Evolutionary conservation across 352 stramenopile genomes (phyloP).

Genomic region (Phytophthora colocasiae): DNA sequence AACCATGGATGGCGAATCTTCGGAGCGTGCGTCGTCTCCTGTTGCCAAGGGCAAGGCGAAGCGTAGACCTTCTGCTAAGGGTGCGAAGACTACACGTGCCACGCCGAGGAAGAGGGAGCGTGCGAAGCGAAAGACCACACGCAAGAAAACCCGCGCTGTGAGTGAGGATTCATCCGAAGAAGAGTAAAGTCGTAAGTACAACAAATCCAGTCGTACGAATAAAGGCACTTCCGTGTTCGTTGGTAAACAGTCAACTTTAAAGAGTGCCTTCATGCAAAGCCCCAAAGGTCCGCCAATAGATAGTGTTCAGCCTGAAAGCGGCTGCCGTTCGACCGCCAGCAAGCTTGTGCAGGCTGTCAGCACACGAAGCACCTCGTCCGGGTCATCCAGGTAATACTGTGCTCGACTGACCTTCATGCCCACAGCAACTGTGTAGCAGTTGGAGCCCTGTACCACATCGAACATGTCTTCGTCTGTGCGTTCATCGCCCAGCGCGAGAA

Average conservation of each 20-base stretch:
- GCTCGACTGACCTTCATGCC: constrained; percentile 88
- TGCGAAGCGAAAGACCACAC: constrained; percentile 35
- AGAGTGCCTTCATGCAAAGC: no score
- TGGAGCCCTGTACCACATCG: constrained; percentile 88
- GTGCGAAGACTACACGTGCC: constrained; percentile 23
- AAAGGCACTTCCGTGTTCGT: constrained; percentile 21
- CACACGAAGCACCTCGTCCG: constrained; percentile 80
- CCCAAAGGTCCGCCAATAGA: constrained; percentile 9
- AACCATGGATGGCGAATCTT: constrained; percentile 18
- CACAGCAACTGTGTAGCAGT: constrained; percentile 91
- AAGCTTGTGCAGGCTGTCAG: constrained; percentile 76
- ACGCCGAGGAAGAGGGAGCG: constrained; percentile 40
- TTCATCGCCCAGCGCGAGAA: constrained; percentile 86
- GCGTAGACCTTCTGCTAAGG: constrained; percentile 36
- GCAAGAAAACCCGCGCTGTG: constrained; percentile 33
- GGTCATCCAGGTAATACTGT: constrained; percentile 86
- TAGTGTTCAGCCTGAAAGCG: constrained; percentile 28
- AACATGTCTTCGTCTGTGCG: constrained; percentile 92
- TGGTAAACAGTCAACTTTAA: constrained; percentile 4
- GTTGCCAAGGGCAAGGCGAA: constrained; percentile 41
- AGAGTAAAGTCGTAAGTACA: constrained; percentile 19
- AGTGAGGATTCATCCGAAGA: constrained; percentile 40
- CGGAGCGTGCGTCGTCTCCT: constrained; percentile 39
- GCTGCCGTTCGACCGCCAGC: constrained; percentile 42
- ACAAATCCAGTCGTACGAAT: constrained; percentile 7